Base-by-base conservation (phyloP, 352 stramenopile species). In the Pythium coloratum region DNA sequence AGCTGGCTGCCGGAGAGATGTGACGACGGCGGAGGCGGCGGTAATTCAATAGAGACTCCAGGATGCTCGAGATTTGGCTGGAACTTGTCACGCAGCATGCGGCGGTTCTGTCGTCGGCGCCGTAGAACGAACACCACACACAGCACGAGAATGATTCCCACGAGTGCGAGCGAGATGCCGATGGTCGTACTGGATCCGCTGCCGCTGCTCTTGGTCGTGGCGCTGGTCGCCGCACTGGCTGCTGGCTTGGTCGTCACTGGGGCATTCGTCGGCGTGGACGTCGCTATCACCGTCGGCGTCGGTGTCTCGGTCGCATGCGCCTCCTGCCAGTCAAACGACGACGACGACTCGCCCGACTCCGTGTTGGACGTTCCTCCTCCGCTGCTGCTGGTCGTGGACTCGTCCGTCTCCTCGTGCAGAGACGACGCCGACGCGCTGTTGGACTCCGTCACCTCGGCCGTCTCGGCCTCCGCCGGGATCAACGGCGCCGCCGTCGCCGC, bases 21-120 rank as follows among this genome's bases (percentile, higher is more conserved):
- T 7, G 62, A 57, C 14, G 63, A 69, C 51, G 65, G 65, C 58
- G 58, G 46, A 10, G 67, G 47, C 34, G 60, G 59, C 30, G 67
- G 67, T 13, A 73, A 42, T 38, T 73, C 67, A 38, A 73, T 73
- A 6, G 67, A 73, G 18, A 73, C 30, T 2, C 42, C 61, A 10
- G 67, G 67, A 8, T 60, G 57, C 14, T 62, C 60, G 34, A 73
- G 50, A 40, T 68, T 56, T n/a, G 56, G 50, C n/a, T 68, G 47
- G 44, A 64, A 63, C 30, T 71, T 68, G 36, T 61, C 47, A 3
- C 34, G 60, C 24, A 62, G 32, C 4, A 62, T 58, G 5, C 55
- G 56, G 14, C 47, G 36, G 36, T 62, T 63, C 7, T 47, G 32
- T 16, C 55, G 30, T 8, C 49, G 47, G 5, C 57, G 18, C 9